These are phyloP conservation scores for Phytopythium vexans DNA, from an alignment of 352 stramenopile species.

Conservation along the genomic window DNA sequence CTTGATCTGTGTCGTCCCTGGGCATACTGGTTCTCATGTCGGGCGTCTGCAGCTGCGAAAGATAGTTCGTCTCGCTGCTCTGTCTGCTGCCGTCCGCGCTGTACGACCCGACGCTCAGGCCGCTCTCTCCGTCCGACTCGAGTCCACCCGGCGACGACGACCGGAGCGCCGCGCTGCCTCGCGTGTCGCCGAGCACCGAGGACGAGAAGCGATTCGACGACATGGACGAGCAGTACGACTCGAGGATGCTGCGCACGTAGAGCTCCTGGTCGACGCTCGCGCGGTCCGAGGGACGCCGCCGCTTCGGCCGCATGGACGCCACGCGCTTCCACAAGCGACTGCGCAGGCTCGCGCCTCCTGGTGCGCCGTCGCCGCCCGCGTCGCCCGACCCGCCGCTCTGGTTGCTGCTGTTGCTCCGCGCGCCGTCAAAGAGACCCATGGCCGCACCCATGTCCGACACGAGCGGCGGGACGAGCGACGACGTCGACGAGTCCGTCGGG, in stretches of 20 bases:
- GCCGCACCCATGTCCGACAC: constrained; percentile 14
- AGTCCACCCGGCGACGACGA: background rate
- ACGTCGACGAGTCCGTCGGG: constrained; percentile 15
- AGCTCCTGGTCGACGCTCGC: constrained; percentile 53
- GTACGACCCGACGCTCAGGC: background rate
- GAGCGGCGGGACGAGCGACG: constrained; percentile 17
- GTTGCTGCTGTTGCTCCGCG: constrained; percentile 11
- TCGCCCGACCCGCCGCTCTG: constrained; percentile 18
- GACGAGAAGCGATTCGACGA: constrained; percentile 58
- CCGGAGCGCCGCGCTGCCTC: background rate
- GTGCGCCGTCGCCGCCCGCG: constrained; percentile 10
- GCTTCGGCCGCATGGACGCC: constrained; percentile 19
- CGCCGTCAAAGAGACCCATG: constrained; percentile 12
- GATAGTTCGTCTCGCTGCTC: constrained; percentile 13
- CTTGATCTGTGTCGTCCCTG: constrained; percentile 18
- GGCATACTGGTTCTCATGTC: background rate
- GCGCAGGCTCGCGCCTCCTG: constrained; percentile 11
- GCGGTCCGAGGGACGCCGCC: constrained; percentile 17
- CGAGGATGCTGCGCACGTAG: constrained; percentile 70
- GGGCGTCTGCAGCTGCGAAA: constrained; percentile 19
- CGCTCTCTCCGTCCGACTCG: background rate
- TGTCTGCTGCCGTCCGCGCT: constrained; percentile 5
- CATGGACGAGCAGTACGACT: constrained; percentile 73
- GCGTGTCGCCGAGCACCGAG: background rate
- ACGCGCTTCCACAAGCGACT: constrained; percentile 38